These are phyloP conservation scores for Penicillium pulvis DNA, from an alignment of 495 filamentous ascomycete genomes.

Conservation along the genomic window DNA sequence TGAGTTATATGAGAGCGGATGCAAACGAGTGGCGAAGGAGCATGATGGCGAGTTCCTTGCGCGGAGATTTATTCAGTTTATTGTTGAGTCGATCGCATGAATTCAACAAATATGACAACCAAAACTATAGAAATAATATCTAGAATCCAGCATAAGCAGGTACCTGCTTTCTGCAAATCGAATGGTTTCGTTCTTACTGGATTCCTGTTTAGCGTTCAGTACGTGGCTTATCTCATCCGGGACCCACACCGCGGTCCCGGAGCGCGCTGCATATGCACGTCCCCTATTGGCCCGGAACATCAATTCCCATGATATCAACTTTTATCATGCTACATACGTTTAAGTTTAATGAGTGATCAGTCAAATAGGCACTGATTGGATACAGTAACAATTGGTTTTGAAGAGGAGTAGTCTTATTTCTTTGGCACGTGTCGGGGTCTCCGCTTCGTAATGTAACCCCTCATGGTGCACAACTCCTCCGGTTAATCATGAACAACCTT, in stretches of 20 bases:
- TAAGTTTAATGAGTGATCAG: no score
- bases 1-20: slow-evolving; percentile 62
- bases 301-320: neutral
- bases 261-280: slow-evolving; percentile 17
- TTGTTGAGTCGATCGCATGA: slow-evolving; percentile 47
- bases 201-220: neutral
- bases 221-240: neutral
- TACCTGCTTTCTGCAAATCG: neutral
- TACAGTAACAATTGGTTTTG: no score
- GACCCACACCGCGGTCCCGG: slow-evolving; percentile 25
- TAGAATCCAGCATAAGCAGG: no score
- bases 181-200: no score
- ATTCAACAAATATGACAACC: neutral
- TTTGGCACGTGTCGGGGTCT: no score
- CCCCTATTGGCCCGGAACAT: neutral
- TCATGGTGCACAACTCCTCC: no score
- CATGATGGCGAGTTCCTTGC: slow-evolving; percentile 74
- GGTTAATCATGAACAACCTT: no score
- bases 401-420: no score
- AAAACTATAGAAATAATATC: no score
- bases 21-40: slow-evolving; percentile 37
- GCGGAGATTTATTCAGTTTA: slow-evolving; percentile 66
- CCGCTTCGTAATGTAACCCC: no score
- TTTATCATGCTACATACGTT: no score
- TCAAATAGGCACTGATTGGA: no score